phyloP scores from a whole-genome alignment of 345 rosid species.

The Salix viminalis region DNA sequence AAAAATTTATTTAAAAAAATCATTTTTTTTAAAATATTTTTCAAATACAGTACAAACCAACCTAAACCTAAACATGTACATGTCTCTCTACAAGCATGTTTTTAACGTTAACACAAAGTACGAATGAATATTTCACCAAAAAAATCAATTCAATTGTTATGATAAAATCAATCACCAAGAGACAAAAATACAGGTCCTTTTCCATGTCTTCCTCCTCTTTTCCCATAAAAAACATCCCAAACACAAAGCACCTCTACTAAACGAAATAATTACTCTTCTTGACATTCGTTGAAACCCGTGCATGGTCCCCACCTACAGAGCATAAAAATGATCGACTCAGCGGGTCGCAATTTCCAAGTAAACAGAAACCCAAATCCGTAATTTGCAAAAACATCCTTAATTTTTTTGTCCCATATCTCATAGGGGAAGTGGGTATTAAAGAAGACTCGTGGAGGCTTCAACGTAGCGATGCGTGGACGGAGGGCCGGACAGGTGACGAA shows the following conservation, averaged over 20 bases:
- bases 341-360: neutral
- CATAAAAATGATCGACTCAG: neutral
- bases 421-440: slow-evolving; percentile 5
- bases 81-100: neutral
- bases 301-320: neutral
- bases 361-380: slow-evolving; percentile 10
- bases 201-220: neutral
- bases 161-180: neutral
- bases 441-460: slow-evolving; percentile 51
- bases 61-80: too few species aligned
- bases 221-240: neutral
- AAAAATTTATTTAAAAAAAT: too few species aligned
- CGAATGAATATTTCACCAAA: neutral
- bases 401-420: neutral
- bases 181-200: neutral
- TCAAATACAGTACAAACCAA: too few species aligned
- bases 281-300: neutral
- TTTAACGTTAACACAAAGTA: too few species aligned
- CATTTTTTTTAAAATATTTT: too few species aligned
- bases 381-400: neutral
- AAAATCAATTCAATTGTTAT: too few species aligned
- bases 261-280: neutral
- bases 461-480: slow-evolving; percentile 45
- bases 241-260: neutral
- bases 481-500: slow-evolving; percentile 30